A percentile compares a stretch with the other conserved stretches of the same genome.
Evolutionary conservation across 2,329 filamentous ascomycete genomes (phyloP).

Genomic region (Calycina herbarum): DNA sequence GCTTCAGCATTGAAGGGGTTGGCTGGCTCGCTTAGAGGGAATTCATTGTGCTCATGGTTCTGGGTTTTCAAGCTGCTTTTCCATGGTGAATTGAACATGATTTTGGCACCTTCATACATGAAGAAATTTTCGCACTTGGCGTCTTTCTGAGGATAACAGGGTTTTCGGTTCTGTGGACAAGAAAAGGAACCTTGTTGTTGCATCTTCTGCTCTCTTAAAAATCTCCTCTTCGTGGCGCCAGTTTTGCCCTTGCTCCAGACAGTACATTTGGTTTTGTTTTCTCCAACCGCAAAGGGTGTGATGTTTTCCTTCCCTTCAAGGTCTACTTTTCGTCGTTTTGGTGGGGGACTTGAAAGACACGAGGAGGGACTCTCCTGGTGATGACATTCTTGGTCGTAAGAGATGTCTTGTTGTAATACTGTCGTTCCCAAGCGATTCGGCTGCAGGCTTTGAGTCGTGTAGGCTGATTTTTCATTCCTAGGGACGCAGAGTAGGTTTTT

Average conservation of each 20-base stretch:
- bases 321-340: background rate
- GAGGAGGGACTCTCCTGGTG: background rate
- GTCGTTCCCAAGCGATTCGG: background rate
- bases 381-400: background rate
- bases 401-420: background rate
- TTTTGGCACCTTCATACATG: background rate
- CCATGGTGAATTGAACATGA: background rate
- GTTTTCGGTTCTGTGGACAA: background rate
- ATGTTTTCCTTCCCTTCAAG: background rate
- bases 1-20: background rate
- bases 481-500: background rate
- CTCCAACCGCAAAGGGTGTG: background rate
- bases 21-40: background rate
- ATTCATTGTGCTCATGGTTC: background rate
- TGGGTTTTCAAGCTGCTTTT: background rate
- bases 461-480: background rate
- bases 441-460: background rate
- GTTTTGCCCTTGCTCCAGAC: slow-evolving; percentile 1
- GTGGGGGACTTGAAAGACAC: background rate
- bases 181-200: background rate
- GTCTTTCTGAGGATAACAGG: background rate
- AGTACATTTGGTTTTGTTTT: background rate
- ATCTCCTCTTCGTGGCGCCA: background rate
- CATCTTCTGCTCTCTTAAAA: background rate
- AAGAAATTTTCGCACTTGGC: background rate